Conservation (phyloP, 192 early-diverging fungal genomes). For the Kickxella alabastrina region DNA sequence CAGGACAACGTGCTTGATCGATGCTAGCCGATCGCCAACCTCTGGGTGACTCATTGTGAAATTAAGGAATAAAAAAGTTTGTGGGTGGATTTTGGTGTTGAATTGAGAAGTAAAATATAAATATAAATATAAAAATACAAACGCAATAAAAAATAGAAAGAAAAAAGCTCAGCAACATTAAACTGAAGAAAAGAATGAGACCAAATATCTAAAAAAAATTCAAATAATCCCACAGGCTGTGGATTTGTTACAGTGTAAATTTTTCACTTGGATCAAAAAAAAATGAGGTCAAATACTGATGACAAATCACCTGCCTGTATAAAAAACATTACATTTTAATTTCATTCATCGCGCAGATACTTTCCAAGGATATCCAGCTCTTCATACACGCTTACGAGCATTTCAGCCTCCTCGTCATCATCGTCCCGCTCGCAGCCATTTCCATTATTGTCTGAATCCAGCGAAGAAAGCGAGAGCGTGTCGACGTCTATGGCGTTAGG, state of each 20-base stretch:
- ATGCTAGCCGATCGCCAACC: slow-evolving; percentile 38
- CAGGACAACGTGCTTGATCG: slow-evolving; percentile 87
- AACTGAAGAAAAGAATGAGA: too few relatives aligned
- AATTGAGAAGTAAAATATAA: background rate
- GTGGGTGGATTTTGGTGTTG: background rate
- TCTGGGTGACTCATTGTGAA: slow-evolving; percentile 36
- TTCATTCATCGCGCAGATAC: too few relatives aligned
- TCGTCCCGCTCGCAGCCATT: too few relatives aligned
- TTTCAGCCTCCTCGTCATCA: background rate
- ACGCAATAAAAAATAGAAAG: background rate
- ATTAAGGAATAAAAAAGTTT: background rate
- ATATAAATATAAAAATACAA: slow-evolving; percentile 1
- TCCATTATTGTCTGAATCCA: too few relatives aligned
- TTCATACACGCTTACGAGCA: background rate
- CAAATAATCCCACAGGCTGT: background rate
- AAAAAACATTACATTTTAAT: background rate
- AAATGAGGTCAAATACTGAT: too few relatives aligned
- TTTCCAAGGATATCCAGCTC: background rate
- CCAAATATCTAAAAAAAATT: background rate
- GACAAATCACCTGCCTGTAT: background rate
- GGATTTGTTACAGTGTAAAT: too few relatives aligned
- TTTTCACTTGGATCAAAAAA: too few relatives aligned
- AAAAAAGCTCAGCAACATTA: too few relatives aligned
- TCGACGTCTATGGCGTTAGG: too few relatives aligned
- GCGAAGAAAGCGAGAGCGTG: too few relatives aligned